A percentile compares a stretch with the other conserved stretches of the same genome.
Evolutionary conservation across 2,329 filamentous ascomycete species (phyloP).

Genomic region (Coniosporium tulheliwenetii): DNA sequence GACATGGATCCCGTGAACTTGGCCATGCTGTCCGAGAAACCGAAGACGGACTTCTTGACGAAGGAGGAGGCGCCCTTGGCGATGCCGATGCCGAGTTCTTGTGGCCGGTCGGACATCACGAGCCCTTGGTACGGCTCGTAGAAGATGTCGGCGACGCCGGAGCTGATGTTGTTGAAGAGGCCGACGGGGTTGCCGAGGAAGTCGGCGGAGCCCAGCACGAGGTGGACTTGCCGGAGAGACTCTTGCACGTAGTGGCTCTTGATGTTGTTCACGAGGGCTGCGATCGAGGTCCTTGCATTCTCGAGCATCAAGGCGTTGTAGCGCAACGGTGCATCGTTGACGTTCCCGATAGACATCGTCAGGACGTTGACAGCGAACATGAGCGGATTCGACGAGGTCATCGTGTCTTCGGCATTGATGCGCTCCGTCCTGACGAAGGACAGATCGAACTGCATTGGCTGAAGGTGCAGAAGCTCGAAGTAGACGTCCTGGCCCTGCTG

Average conservation of each 20-base stretch:
- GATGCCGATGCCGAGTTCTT: constrained; percentile 87
- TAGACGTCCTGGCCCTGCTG: constrained; percentile 88
- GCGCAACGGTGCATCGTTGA: constrained; percentile 91
- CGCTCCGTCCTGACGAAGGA: constrained; percentile 95
- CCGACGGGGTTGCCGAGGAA: constrained; percentile 96
- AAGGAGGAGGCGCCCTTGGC: constrained; percentile 95
- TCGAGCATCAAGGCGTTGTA: constrained; percentile 90
- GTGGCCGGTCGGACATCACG: constrained; percentile 87
- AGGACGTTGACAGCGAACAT: constrained; percentile 99
- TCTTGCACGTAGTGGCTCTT: constrained; percentile 95
- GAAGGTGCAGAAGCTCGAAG: constrained; percentile 91
- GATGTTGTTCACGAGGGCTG: constrained; percentile 70
- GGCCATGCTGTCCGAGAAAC: constrained; percentile 90
- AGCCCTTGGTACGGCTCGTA: constrained; percentile 98
- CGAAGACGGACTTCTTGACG: constrained; percentile 97
- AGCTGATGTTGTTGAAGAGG: constrained; percentile 95
- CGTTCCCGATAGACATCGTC: constrained; percentile 98
- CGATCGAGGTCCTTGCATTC: constrained; percentile 81
- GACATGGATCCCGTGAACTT: constrained; percentile 96
- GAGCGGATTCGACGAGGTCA: constrained; percentile 73
- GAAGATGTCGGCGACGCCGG: constrained; percentile 93
- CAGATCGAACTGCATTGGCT: constrained; percentile 94
- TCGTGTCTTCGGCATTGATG: constrained; percentile 90
- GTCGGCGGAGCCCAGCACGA: constrained; percentile 91
- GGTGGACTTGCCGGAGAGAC: constrained; percentile 87